Conservation (phyloP, 768 basidiomycete genomes). For the Sporobolomyces phaffii region DNA sequence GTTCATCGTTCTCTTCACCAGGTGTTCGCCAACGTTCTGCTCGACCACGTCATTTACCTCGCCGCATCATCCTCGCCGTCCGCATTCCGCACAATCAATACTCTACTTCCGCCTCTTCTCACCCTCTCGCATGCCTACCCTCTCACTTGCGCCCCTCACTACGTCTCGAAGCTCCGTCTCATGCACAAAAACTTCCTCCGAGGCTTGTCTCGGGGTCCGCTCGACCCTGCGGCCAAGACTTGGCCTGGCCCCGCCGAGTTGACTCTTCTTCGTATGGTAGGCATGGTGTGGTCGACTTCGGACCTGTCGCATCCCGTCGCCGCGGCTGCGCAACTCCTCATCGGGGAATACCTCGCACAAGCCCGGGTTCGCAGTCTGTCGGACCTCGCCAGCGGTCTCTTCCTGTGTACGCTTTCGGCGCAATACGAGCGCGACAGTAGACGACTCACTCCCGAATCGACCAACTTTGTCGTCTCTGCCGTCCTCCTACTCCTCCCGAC, state of each 20-base stretch:
- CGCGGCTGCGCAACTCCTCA: slow-evolving; percentile 75
- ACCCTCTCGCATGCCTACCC: slow-evolving; percentile 76
- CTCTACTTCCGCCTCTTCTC: slow-evolving; percentile 69
- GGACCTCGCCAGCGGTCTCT: slow-evolving; percentile 79
- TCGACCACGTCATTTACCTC: slow-evolving; percentile 80
- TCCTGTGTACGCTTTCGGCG: slow-evolving; percentile 66
- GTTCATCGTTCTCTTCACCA: too few species aligned
- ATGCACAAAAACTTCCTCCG: slow-evolving; percentile 92
- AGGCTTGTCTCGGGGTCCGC: slow-evolving; percentile 66
- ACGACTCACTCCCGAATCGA: slow-evolving; percentile 77
- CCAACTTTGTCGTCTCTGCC: slow-evolving; percentile 70
- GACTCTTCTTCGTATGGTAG: slow-evolving; percentile 69
- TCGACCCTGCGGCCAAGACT: slow-evolving; percentile 61
- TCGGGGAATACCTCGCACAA: slow-evolving; percentile 84
- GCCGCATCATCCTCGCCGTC: slow-evolving; percentile 58
- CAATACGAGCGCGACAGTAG: slow-evolving; percentile 82
- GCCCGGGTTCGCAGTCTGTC: slow-evolving; percentile 65
- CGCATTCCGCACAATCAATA: slow-evolving; percentile 57
- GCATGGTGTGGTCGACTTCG: slow-evolving; percentile 83
- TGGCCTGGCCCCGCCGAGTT: slow-evolving; percentile 86
- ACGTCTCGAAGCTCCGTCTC: slow-evolving; percentile 70
- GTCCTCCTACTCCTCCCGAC: slow-evolving; percentile 67
- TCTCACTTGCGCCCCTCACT: slow-evolving; percentile 66
- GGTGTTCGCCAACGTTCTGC: slow-evolving; percentile 67
- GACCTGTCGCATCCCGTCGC: slow-evolving; percentile 87